Evolutionary conservation across 2,329 filamentous ascomycete species (phyloP).

Genomic region (Colletotrichum sp.): DNA sequence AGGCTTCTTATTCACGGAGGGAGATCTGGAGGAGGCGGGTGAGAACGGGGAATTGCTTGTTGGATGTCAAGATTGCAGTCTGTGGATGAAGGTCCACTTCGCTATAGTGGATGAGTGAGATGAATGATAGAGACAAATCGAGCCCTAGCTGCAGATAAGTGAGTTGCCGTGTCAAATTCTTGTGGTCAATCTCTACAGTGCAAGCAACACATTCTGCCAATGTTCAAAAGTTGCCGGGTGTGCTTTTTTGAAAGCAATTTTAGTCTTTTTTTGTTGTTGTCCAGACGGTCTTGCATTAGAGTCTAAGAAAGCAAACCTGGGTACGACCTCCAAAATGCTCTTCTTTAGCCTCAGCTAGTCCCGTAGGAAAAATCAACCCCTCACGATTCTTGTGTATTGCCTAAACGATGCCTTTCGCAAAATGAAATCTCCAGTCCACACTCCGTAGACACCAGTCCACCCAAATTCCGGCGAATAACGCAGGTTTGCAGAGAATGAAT

Average conservation of each 20-base stretch:
- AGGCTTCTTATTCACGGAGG: slow-evolving; percentile 64
- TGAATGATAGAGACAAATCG: not conserved
- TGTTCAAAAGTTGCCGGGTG: not conserved
- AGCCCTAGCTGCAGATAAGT: not conserved
- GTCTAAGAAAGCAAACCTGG: slow-evolving; percentile 58
- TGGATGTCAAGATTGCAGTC: slow-evolving; percentile 69
- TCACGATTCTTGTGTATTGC: slow-evolving; percentile 44
- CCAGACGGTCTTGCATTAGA: slow-evolving; percentile 61
- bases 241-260: slow-evolving; percentile 45
- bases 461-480: slow-evolving; percentile 49
- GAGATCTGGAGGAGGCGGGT: slow-evolving; percentile 62
- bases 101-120: slow-evolving; percentile 47
- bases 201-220: slow-evolving; percentile 17
- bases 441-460: slow-evolving; percentile 68
- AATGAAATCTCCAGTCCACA: slow-evolving; percentile 63
- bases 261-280: slow-evolving; percentile 58
- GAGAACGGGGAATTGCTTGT: slow-evolving; percentile 67
- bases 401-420: slow-evolving; percentile 54
- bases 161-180: not conserved
- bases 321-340: slow-evolving; percentile 53
- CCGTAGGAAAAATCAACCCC: slow-evolving; percentile 41
- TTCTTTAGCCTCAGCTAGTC: slow-evolving; percentile 45
- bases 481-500: slow-evolving; percentile 32
- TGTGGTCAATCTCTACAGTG: not conserved
- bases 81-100: slow-evolving; percentile 71